These are phyloP conservation scores for Colletotrichum spinosum DNA, from an alignment of 2,329 filamentous ascomycete species.

Conservation along the genomic window DNA sequence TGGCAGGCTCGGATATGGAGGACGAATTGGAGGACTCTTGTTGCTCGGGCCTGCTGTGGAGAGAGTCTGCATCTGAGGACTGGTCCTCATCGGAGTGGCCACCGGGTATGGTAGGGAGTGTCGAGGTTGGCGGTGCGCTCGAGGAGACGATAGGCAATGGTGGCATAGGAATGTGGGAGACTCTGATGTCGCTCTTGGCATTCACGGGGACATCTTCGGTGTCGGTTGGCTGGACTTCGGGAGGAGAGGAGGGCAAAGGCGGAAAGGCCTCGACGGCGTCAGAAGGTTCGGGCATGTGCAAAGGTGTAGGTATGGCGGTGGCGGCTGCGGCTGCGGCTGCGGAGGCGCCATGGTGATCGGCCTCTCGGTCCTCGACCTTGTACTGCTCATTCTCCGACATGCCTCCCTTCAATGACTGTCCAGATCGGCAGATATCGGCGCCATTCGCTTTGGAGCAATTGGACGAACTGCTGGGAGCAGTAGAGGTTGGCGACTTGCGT, in stretches of 20 bases:
- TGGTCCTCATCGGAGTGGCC: slow-evolving; percentile 37
- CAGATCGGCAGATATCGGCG: slow-evolving; percentile 11
- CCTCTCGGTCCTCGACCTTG: slow-evolving; percentile 13
- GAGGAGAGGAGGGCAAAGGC: slow-evolving; percentile 26
- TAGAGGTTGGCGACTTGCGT: too few species aligned
- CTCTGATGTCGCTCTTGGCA: slow-evolving; percentile 26
- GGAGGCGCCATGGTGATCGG: slow-evolving; percentile 24
- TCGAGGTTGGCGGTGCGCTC: slow-evolving; percentile 35
- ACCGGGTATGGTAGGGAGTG: slow-evolving; percentile 33
- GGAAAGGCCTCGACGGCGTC: slow-evolving; percentile 32
- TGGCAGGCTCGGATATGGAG: slow-evolving; percentile 28
- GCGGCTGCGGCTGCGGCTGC: neutral
- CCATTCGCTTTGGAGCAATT: slow-evolving; percentile 26
- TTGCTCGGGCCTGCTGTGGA: slow-evolving; percentile 26
- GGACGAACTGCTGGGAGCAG: too few species aligned
- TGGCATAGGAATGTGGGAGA: slow-evolving; percentile 34
- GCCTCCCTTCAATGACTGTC: slow-evolving; percentile 33
- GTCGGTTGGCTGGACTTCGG: slow-evolving; percentile 6
- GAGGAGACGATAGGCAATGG: slow-evolving; percentile 26
- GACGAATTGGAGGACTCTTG: slow-evolving; percentile 25
- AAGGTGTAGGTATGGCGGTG: neutral
- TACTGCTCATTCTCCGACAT: slow-evolving; percentile 23
- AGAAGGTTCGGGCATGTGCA: neutral
- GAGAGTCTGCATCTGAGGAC: slow-evolving; percentile 35
- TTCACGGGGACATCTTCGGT: neutral